A percentile compares a stretch with the other conserved stretches of the same genome.
phyloP scores from a whole-genome alignment of 495 filamentous ascomycete species.

The Penicillium flavigenum region DNA sequence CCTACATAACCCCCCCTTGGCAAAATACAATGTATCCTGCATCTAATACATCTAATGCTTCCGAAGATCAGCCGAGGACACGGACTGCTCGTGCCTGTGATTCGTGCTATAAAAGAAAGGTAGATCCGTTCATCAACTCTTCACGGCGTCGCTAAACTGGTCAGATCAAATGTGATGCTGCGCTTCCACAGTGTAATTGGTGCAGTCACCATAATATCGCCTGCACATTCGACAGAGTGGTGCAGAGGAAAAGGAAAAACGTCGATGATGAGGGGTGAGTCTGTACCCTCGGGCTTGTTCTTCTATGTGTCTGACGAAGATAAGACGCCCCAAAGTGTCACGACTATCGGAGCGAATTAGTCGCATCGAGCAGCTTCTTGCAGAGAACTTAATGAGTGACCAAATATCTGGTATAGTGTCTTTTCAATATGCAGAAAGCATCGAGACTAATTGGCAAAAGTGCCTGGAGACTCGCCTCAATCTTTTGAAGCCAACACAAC shows the following conservation, averaged over 20 bases:
- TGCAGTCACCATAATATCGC: slow-evolving; percentile 50
- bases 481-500: slow-evolving; percentile 12
- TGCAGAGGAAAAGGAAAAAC: slow-evolving; percentile 37
- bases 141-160: neutral
- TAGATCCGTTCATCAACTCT: slow-evolving; percentile 8
- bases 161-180: slow-evolving; percentile 55
- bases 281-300: neutral
- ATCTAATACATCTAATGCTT: neutral
- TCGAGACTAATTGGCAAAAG: slow-evolving; percentile 8
- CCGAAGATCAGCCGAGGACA: slow-evolving; percentile 21
- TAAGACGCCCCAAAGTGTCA: slow-evolving; percentile 32
- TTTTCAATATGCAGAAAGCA: neutral
- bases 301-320: slow-evolving; percentile 1
- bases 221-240: slow-evolving; percentile 48
- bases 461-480: slow-evolving; percentile 12
- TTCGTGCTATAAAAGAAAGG: slow-evolving; percentile 52
- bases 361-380: slow-evolving; percentile 42
- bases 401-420: slow-evolving; percentile 22
- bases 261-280: slow-evolving; percentile 26
- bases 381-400: slow-evolving; percentile 31
- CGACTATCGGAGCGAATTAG: slow-evolving; percentile 41
- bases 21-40: slow-evolving; percentile 16
- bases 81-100: slow-evolving; percentile 49
- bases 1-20: neutral
- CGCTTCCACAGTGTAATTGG: slow-evolving; percentile 50